Evolutionary conservation across 441 rosid genomes (phyloP).

Genomic region (Macaranga tanarius): DNA sequence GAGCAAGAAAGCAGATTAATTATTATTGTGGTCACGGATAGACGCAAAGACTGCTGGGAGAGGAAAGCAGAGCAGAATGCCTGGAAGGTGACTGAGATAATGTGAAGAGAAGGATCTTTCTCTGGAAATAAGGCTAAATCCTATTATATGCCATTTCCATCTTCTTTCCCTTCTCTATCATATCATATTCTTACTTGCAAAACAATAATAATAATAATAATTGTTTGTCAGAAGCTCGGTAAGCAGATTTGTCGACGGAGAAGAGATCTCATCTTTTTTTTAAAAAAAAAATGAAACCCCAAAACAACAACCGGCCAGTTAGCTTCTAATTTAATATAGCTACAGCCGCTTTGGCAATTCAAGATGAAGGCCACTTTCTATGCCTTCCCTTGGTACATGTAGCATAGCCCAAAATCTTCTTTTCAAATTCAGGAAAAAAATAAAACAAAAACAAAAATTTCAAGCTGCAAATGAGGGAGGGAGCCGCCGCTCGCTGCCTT

Average conservation of each 20-base stretch:
- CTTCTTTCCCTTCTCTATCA: slow-evolving; percentile 40
- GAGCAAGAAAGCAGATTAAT: too few species aligned
- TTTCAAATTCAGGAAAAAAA: not conserved
- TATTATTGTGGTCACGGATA: slow-evolving; percentile 29
- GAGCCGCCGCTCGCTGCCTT: too few species aligned
- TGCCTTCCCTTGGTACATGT: slow-evolving; percentile 65
- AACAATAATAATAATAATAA: too few species aligned
- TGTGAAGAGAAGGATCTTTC: slow-evolving; percentile 37
- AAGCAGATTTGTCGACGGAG: slow-evolving; percentile 61
- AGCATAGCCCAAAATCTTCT: slow-evolving; percentile 25
- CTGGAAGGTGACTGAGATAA: slow-evolving; percentile 34
- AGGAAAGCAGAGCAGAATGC: slow-evolving; percentile 33
- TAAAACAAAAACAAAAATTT: not conserved
- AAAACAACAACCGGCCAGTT: slow-evolving; percentile 64
- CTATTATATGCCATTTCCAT: slow-evolving; percentile 27
- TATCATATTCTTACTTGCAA: too few species aligned
- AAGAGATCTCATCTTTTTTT: not conserved
- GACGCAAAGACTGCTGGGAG: slow-evolving; percentile 29
- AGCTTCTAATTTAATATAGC: slow-evolving; percentile 56
- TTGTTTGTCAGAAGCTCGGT: slow-evolving; percentile 57
- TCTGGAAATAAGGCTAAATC: slow-evolving; percentile 28
- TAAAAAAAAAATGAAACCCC: too few species aligned
- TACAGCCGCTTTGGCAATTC: slow-evolving; percentile 69
- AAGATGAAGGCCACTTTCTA: slow-evolving; percentile 39
- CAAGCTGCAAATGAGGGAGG: not conserved